Conservation (phyloP, 2,329 filamentous ascomycete species). For the Monosporascus cannonballus region DNA sequence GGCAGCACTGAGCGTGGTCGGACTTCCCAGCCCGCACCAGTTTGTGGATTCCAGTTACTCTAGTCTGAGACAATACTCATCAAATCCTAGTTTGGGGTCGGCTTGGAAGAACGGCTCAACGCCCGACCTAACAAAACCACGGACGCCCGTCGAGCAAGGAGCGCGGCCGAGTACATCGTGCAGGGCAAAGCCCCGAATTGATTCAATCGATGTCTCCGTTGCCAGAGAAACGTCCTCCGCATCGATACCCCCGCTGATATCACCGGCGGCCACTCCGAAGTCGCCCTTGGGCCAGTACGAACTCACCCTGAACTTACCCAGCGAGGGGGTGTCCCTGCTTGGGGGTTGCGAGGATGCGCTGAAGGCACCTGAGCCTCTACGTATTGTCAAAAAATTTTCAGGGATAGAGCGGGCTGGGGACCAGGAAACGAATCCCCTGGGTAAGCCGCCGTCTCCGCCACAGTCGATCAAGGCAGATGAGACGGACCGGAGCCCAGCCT, state of each 20-base stretch:
- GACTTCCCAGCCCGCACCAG: constrained; percentile 28
- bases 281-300: constrained; percentile 37
- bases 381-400: constrained; percentile 15
- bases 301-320: constrained; percentile 25
- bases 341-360: constrained; percentile 23
- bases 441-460: constrained; percentile 29
- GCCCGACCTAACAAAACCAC: constrained; percentile 27
- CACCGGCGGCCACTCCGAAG: constrained; percentile 22
- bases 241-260: constrained; percentile 9
- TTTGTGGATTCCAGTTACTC: constrained; percentile 13
- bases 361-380: constrained; percentile 14
- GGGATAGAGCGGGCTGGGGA: constrained; percentile 4
- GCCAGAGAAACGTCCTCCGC: constrained; percentile 20
- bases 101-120: constrained; percentile 29
- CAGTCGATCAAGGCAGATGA: constrained; percentile 25
- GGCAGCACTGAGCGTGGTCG: constrained; percentile 38
- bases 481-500: constrained; percentile 5
- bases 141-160: constrained; percentile 24
- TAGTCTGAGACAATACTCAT: constrained; percentile 21
- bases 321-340: constrained; percentile 21
- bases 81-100: constrained; percentile 25
- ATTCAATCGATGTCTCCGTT: constrained; percentile 43
- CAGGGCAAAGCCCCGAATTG: constrained; percentile 35
- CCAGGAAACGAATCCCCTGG: constrained; percentile 4
- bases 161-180: constrained; percentile 27